Conservation (phyloP, 768 basidiomycete species). For the Lactarius evosmus region DNA sequence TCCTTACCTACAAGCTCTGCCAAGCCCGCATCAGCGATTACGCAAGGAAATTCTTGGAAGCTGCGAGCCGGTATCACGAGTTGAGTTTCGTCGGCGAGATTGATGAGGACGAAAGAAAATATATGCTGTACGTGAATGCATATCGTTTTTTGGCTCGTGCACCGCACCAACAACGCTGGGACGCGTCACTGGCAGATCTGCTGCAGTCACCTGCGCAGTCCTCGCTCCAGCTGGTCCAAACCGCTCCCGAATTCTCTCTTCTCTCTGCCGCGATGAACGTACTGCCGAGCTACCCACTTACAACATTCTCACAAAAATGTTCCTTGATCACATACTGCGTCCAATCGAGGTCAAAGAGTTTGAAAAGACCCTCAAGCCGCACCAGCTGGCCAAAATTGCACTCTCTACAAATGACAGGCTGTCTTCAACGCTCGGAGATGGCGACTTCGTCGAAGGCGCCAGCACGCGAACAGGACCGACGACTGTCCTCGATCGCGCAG, state of each 20-base stretch:
- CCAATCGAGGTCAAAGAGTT: slow-evolving; percentile 87
- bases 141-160: slow-evolving; percentile 7
- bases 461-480: slow-evolving; percentile 88
- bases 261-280: slow-evolving; percentile 92
- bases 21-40: slow-evolving; percentile 96
- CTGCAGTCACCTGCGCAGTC: slow-evolving; percentile 94
- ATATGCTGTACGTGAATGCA: slow-evolving; percentile 70
- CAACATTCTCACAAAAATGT: slow-evolving; percentile 96
- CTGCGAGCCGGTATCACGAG: slow-evolving; percentile 91
- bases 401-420: slow-evolving; percentile 81
- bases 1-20: slow-evolving; percentile 84
- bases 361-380: slow-evolving; percentile 79
- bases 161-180: slow-evolving; percentile 10
- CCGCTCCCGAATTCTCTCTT: slow-evolving; percentile 87
- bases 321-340: slow-evolving; percentile 94
- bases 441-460: slow-evolving; percentile 48
- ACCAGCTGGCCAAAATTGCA: slow-evolving; percentile 91
- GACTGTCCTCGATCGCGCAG: slow-evolving; percentile 94
- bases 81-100: slow-evolving; percentile 87
- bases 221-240: slow-evolving; percentile 96
- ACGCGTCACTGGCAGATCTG: slow-evolving; percentile 56
- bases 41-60: slow-evolving; percentile 88
- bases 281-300: slow-evolving; percentile 73
- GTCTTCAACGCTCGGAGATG: slow-evolving; percentile 61
- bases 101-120: slow-evolving; percentile 87